Percentiles rank a stretch among this genome's conserved stretches.
Conservation (phyloP, 495 filamentous ascomycete genomes). For the Lepidopterella palustris region DNA sequence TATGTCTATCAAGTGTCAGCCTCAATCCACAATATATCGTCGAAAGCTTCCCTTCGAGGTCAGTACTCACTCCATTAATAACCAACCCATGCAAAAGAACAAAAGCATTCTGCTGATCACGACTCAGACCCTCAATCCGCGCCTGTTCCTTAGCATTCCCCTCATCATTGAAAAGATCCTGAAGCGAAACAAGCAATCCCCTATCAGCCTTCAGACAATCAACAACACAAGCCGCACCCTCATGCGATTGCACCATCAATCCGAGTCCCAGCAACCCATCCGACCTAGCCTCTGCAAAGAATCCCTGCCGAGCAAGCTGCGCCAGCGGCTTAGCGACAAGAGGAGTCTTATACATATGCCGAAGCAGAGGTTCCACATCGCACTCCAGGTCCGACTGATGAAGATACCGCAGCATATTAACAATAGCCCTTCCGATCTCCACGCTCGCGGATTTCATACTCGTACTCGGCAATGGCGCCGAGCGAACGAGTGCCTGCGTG, state of each 20-base stretch:
- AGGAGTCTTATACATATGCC: constrained; percentile 14
- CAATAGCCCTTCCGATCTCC: constrained; percentile 18
- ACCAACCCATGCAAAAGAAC: constrained; percentile 19
- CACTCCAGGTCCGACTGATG: constrained; percentile 3
- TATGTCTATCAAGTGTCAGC: not conserved
- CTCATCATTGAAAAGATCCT: constrained; percentile 5
- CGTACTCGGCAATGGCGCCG: constrained; percentile 23
- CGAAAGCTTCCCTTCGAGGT: not conserved
- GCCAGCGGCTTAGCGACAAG: constrained; percentile 19
- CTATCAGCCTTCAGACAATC: constrained; percentile 15
- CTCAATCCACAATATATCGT: not conserved
- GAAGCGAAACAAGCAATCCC: constrained; percentile 14
- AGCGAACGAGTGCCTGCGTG: constrained; percentile 13
- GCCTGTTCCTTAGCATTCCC: not conserved
- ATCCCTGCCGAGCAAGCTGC: constrained; percentile 21
- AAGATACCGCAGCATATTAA: constrained; percentile 19
- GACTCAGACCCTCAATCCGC: not conserved
- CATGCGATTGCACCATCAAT: constrained; percentile 17
- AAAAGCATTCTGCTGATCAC: constrained; percentile 23
- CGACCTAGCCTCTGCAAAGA: constrained; percentile 23
- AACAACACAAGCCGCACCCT: constrained; percentile 17
- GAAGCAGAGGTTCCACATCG: constrained; percentile 2
- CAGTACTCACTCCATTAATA: constrained; percentile 19
- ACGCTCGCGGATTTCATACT: constrained; percentile 23
- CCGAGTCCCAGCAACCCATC: constrained; percentile 26